Evolutionary conservation across 1,284 basidiomycete species (phyloP), one percentile per base, ranked within the genome.

Genomic region (Vanrija humicola): DNA sequence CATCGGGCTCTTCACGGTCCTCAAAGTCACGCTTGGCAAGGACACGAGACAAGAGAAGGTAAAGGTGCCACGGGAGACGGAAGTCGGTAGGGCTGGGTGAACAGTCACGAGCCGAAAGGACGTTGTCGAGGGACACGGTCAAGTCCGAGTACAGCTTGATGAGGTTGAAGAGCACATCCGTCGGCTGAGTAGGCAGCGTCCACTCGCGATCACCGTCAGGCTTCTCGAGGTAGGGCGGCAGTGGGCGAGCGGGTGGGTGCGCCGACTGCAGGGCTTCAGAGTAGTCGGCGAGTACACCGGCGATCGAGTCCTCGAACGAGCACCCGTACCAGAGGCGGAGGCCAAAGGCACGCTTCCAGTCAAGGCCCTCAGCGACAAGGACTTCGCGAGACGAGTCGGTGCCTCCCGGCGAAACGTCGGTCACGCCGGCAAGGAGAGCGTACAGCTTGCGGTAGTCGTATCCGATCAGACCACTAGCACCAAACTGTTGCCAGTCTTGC

Each of bases 301-400:
- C 79, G 53, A 93, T 83, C 3, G 87, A 79, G 2, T 86, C 81
- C 56, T 92, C 87, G 66, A 89, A 82, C 0, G 84, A 80, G 49
- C 86, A 82, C 1, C 85, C 86, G 73, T 88, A 97, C 96, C 96
- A 98, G 15, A 98, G 78, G 63, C 88, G 86, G 46, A 97, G 77
- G 1, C 92, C 96, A 66, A 98, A 89, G 0, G 88, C 86, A 15
- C 93, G 85, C 75, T 95, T 95, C 96, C 96, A 98, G 73, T 96
- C 94, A 50, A 98, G 77, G 1, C 84, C 88, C 51, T 85, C 80
- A n/a, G 86, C 81, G n/a, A 96, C 80, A 51, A 84, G 79, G 19
- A 91, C 76, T 54, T 89, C 86, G 78, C 71, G 79, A 15, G 70
- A 70, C 74, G 55, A 81, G 52, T 73, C 72, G 34, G 34, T 34